Evolutionary conservation across 2,329 filamentous ascomycete genomes (phyloP), one percentile per base, ranked within the genome.

Genomic region (Helicocarpus griseus): DNA sequence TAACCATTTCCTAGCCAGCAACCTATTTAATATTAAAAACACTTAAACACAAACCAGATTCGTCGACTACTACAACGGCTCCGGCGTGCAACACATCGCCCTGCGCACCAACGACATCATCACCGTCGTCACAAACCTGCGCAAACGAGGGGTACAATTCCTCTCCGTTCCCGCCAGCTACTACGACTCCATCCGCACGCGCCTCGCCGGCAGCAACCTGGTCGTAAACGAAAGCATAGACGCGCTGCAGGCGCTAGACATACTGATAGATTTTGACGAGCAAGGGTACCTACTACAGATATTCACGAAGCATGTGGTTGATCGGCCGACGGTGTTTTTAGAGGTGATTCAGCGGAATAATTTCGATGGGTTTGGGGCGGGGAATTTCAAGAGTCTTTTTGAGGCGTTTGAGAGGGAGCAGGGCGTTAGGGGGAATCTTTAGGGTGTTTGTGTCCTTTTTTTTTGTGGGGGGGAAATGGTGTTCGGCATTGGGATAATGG

Each of bases 341-440:
- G 89, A 95, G 77, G 89, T 95, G 60, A 95, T 95, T 60, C 88
- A 95, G 76, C 76, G 89, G 49, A 84, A 91, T 59, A 81, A 86
- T 51, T 95, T 95, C 67, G 83, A 87, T 52, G 89, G 89, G 0
- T 95, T 95, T 61, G 89, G 89, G 4, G 89, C 89, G 0, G 89
- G 89, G 1, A 95, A 95, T 69, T 95, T 95, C 72, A 95, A 89
- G 80, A 87, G 83, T 59, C 64, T 95, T 62, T 95, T 95, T 63
- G 88, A 95, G 75, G 89, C 89, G 0, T 93, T 95, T 68, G 89
- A 95, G 77, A 75, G 88, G 51, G 89, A 95, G 70, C 89, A 95
- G 75, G 87, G 81, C 24, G 73, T 83, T 68, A 76, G 89, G 52
- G 89, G 89, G 2, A 95, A 95, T 66, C 65, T 94, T 70, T 87